A percentile compares a stretch with the other conserved stretches of the same genome.
Conservation (phyloP, 2,329 filamentous ascomycete genomes). For the Xylariaceae sp. region DNA sequence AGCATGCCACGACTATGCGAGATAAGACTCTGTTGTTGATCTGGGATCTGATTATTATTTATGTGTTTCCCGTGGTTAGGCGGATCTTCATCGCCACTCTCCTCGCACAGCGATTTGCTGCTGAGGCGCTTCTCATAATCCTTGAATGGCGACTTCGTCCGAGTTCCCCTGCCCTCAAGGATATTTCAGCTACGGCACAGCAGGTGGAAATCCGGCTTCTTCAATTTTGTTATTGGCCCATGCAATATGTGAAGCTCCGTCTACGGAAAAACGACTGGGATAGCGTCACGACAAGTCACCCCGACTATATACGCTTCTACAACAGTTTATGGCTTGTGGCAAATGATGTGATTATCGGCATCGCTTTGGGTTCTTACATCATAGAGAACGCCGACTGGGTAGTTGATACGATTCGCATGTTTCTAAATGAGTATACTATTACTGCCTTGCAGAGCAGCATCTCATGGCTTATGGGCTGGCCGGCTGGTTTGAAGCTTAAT, state of each 20-base stretch:
- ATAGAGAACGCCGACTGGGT: conserved; percentile 90
- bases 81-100: conserved; percentile 71
- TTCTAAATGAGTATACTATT: conserved; percentile 79
- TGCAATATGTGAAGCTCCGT: conserved; percentile 90
- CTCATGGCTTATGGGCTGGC: conserved; percentile 92
- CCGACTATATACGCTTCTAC: conserved; percentile 98
- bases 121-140: conserved; percentile 71
- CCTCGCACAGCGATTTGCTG: conserved; percentile 72
- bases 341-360: conserved; percentile 98
- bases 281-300: conserved; percentile 90
- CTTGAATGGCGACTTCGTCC: conserved; percentile 81
- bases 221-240: conserved; percentile 98
- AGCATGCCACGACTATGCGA: conserved; percentile 83
- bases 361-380: conserved; percentile 92
- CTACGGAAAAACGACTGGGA: conserved; percentile 89
- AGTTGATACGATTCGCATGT: conserved; percentile 69
- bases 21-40: conserved; percentile 66
- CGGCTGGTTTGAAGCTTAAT: conserved; percentile 91
- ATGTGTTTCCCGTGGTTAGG: conserved; percentile 73
- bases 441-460: conserved; percentile 85
- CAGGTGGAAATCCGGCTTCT: conserved; percentile 95
- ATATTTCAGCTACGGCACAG: conserved; percentile 93
- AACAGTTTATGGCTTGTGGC: conserved; percentile 98
- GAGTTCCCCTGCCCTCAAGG: conserved; percentile 80
- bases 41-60: conserved; percentile 67